Evolutionary conservation across 805 yeast genomes (phyloP).

Genomic region (Candida maltosa): DNA sequence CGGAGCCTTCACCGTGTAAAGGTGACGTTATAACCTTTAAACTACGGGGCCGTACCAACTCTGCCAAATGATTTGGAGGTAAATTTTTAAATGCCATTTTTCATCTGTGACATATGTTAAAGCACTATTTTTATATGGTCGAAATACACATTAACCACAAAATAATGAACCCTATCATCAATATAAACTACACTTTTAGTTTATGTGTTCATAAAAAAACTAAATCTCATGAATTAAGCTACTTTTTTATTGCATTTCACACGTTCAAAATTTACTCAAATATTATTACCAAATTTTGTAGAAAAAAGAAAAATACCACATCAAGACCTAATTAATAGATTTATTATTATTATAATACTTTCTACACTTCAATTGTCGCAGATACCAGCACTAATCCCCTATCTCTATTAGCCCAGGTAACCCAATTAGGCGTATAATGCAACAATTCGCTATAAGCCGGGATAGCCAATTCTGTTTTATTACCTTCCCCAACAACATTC

Average conservation of each 20-base stretch:
- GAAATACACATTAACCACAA: too few relatives aligned
- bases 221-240: not conserved
- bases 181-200: not conserved
- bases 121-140: too few relatives aligned
- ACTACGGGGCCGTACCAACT: constrained; percentile 20
- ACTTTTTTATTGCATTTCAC: constrained; percentile 1
- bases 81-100: too few relatives aligned
- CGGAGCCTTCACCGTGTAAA: constrained; percentile 44
- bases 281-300: too few relatives aligned
- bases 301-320: too few relatives aligned
- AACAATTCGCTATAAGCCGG: constrained; percentile 74
- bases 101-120: too few relatives aligned
- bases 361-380: not conserved
- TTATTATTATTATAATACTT: too few relatives aligned
- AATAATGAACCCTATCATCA: too few relatives aligned
- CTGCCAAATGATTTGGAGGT: too few relatives aligned
- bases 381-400: constrained; percentile 67
- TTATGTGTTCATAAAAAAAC: not conserved
- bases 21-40: constrained; percentile 44
- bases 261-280: constrained; percentile 1
- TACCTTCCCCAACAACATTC: constrained; percentile 31
- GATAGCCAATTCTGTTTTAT: constrained; percentile 30
- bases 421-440: constrained; percentile 62
- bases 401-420: constrained; percentile 60
- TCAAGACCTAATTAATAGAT: too few relatives aligned